Evolutionary conservation across 106 monocot species (phyloP).

Genomic region (Dioscorea dumetorum): DNA sequence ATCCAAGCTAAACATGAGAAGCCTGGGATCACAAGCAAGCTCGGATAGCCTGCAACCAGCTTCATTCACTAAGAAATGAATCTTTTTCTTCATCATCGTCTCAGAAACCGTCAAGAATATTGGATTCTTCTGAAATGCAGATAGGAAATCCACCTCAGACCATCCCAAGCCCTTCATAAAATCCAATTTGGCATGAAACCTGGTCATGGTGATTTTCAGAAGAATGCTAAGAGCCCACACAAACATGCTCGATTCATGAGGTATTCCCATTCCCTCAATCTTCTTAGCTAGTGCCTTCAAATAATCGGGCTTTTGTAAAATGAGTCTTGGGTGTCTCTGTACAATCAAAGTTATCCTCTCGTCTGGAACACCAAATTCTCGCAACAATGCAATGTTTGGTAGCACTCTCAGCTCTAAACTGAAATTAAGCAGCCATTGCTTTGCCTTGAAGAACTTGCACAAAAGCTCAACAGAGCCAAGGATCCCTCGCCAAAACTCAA

Average conservation of each 20-base stretch:
- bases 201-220: neutral
- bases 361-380: neutral
- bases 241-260: conserved; percentile 3
- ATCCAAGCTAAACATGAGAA: conserved; percentile 18
- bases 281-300: neutral
- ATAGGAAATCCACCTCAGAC: neutral
- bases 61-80: conserved; percentile 13
- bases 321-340: neutral
- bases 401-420: neutral
- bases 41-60: conserved; percentile 1
- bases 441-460: neutral
- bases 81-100: neutral
- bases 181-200: neutral
- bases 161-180: neutral
- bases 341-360: neutral
- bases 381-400: neutral
- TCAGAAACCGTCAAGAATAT: neutral
- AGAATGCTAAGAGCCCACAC: neutral
- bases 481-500: neutral
- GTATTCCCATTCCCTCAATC: neutral
- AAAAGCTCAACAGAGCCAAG: neutral
- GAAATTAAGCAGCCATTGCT: neutral
- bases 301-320: neutral
- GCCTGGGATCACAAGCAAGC: neutral
- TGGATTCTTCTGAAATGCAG: conserved; percentile 4